A percentile compares a stretch with the other conserved stretches of the same genome.
Evolutionary conservation across 2,329 filamentous ascomycete genomes (phyloP).

Genomic region (Colletotrichum eleusines): DNA sequence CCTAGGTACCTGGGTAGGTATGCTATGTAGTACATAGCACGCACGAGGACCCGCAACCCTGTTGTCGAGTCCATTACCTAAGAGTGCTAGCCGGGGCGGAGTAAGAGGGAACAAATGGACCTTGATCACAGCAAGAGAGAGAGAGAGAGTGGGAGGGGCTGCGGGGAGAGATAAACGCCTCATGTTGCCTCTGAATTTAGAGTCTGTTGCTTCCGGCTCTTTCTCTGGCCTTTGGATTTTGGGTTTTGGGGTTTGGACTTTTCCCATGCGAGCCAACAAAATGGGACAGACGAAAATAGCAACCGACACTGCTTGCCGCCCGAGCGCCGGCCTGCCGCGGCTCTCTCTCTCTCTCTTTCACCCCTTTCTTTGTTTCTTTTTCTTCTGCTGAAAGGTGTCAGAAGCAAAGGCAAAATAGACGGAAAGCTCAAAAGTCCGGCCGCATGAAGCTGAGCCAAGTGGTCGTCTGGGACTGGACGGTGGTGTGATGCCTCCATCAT

Average conservation of each 20-base stretch:
- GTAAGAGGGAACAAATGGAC: slow-evolving; percentile 17
- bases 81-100: not conserved
- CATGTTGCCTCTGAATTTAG: slow-evolving; percentile 6
- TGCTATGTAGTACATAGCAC: too few species aligned
- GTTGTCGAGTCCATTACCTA: slow-evolving; percentile 33
- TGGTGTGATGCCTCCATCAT: slow-evolving; percentile 35
- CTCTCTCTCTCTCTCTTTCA: too few species aligned
- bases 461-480: slow-evolving; percentile 27
- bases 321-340: slow-evolving; percentile 14
- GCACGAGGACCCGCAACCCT: slow-evolving; percentile 9
- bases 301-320: slow-evolving; percentile 21
- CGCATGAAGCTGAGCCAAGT: slow-evolving; percentile 35
- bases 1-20: too few species aligned
- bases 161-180: slow-evolving; percentile 7
- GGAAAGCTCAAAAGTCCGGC: not conserved
- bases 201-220: slow-evolving; percentile 19
- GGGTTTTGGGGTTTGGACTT: too few species aligned
- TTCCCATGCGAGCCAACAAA: not conserved
- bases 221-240: not conserved
- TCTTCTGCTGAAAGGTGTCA: slow-evolving; percentile 18
- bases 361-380: not conserved
- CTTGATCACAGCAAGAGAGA: too few species aligned
- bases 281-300: slow-evolving; percentile 33
- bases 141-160: too few species aligned
- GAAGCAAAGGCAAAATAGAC: not conserved